Evolutionary conservation across 805 yeast genomes (phyloP).

Genomic region (Candida oleophila): DNA sequence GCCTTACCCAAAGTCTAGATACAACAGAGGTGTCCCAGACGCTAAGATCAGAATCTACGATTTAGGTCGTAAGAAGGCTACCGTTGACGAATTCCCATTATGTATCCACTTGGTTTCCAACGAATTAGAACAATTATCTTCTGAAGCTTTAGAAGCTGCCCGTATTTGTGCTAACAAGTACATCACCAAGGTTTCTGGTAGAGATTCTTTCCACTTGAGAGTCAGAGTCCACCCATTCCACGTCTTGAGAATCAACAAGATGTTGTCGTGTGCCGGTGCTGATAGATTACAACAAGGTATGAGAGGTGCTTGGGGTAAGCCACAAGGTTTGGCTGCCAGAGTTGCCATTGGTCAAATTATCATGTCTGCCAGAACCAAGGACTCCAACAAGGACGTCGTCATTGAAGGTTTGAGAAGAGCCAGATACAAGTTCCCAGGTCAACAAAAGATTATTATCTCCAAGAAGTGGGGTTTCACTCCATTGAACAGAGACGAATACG

Average conservation of each 20-base stretch:
- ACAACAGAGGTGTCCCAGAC: slow-evolving; percentile 99
- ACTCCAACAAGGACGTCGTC: slow-evolving; percentile 94
- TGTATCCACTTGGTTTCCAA: slow-evolving; percentile 99
- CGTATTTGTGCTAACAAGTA: slow-evolving; percentile 99
- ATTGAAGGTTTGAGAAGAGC: slow-evolving; percentile 99
- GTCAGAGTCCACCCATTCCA: slow-evolving; percentile 99
- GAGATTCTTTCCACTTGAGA: slow-evolving; percentile 99
- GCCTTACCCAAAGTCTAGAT: slow-evolving; percentile 99
- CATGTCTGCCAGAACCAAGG: slow-evolving; percentile 98
- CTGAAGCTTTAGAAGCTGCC: slow-evolving; percentile 99
- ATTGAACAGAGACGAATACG: slow-evolving; percentile 96
- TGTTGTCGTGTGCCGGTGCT: slow-evolving; percentile 99
- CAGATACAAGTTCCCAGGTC: slow-evolving; percentile 99
- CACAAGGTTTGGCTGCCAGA: slow-evolving; percentile 99
- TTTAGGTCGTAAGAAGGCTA: slow-evolving; percentile 99
- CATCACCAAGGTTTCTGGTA: slow-evolving; percentile 95
- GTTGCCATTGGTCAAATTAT: slow-evolving; percentile 98
- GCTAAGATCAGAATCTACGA: slow-evolving; percentile 99
- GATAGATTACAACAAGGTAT: slow-evolving; percentile 99
- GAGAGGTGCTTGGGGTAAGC: slow-evolving; percentile 99
- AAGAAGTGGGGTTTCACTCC: slow-evolving; percentile 99
- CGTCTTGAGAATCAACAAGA: slow-evolving; percentile 99
- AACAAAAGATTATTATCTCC: slow-evolving; percentile 97
- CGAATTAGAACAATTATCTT: slow-evolving; percentile 98
- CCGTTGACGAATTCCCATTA: slow-evolving; percentile 99